Percentiles rank a stretch among this genome's conserved stretches.
phyloP scores from a whole-genome alignment of 1,284 basidiomycete species.

The Hymenochaete sp. region DNA sequence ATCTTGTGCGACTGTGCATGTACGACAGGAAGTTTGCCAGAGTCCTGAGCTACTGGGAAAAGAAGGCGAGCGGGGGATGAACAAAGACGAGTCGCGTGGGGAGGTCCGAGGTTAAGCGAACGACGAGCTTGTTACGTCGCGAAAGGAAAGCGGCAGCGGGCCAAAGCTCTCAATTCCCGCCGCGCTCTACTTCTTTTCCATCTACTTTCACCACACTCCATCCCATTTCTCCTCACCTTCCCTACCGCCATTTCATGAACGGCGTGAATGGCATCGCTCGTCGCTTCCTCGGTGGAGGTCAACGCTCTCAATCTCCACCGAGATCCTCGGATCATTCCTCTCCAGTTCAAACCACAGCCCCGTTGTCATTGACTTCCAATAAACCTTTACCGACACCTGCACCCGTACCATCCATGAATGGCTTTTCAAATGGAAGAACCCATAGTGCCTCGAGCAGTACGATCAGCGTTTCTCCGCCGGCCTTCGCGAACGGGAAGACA shows the following conservation, averaged over 20 bases:
- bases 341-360: conserved; percentile 32
- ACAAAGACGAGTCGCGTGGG: too few species aligned
- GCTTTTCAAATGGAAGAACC: conserved; percentile 6
- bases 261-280: conserved; percentile 23
- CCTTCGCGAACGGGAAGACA: conserved; percentile 7
- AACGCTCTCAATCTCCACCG: conserved; percentile 41
- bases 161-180: too few species aligned
- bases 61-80: too few species aligned
- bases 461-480: conserved; percentile 4
- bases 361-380: conserved; percentile 39
- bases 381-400: conserved; percentile 17
- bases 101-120: too few species aligned
- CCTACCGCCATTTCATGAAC: too few species aligned
- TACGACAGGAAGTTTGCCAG: too few species aligned
- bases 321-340: conserved; percentile 23
- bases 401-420: background rate
- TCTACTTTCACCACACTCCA: background rate
- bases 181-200: too few species aligned
- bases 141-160: too few species aligned
- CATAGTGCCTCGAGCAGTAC: conserved; percentile 14
- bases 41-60: too few species aligned
- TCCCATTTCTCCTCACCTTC: conserved; percentile 7
- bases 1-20: too few species aligned
- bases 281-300: conserved; percentile 16
- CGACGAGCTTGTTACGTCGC: too few species aligned